A percentile compares a stretch with the other conserved stretches of the same genome.
These are phyloP conservation scores for Ogataea angusta DNA, from an alignment of 805 yeast species.

Conservation along the genomic window DNA sequence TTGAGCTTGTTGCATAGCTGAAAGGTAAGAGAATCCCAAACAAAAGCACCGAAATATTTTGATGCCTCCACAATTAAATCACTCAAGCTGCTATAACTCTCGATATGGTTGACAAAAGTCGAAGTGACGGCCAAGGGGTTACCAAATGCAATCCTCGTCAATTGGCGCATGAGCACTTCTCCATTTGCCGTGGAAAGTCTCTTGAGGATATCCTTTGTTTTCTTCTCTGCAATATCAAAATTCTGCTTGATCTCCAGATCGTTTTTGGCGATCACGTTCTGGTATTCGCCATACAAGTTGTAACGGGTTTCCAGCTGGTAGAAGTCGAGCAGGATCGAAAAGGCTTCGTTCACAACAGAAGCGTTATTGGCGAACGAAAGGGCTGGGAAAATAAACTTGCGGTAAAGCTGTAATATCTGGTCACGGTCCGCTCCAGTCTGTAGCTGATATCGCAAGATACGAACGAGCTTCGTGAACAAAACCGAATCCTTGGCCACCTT, in stretches of 20 bases:
- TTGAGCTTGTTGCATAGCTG: constrained; percentile 71
- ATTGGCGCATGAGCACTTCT: constrained; percentile 62
- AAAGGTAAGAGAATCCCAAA: constrained; percentile 82
- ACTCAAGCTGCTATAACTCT: constrained; percentile 85
- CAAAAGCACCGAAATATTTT: constrained; percentile 65
- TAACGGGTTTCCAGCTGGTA: constrained; percentile 65
- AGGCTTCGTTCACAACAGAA: constrained; percentile 59
- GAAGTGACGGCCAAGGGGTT: constrained; percentile 78
- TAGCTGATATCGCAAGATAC: constrained; percentile 49
- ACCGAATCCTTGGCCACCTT: constrained; percentile 45
- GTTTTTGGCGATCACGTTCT: constrained; percentile 53
- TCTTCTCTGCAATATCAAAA: constrained; percentile 66
- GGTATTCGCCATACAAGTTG: constrained; percentile 77
- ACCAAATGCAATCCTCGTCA: constrained; percentile 67
- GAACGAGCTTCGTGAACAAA: constrained; percentile 56
- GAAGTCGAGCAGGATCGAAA: constrained; percentile 41
- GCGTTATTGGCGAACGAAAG: constrained; percentile 54
- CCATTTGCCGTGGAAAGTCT: constrained; percentile 80
- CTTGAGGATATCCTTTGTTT: constrained; percentile 74
- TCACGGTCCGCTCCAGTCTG: constrained; percentile 19
- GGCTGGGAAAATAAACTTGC: constrained; percentile 66
- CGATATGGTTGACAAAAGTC: constrained; percentile 75
- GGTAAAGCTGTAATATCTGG: constrained; percentile 57
- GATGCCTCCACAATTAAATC: constrained; percentile 78
- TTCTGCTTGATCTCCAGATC: constrained; percentile 54